A percentile compares a stretch with the other conserved stretches of the same genome.
phyloP scores from a whole-genome alignment of 805 yeast species.

The Pichia paraexigua region DNA sequence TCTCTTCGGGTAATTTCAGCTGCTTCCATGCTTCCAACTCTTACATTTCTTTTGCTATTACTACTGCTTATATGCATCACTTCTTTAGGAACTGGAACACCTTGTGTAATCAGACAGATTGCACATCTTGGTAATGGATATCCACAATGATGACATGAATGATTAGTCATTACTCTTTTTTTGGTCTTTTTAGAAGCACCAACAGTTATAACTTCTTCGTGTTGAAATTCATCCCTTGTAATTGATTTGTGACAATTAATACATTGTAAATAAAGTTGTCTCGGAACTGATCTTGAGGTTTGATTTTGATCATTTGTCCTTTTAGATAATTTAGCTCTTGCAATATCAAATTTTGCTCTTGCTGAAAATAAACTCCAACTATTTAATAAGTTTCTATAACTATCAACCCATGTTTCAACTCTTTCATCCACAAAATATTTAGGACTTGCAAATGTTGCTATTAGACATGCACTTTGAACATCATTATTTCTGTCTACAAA shows the following conservation, averaged over 20 bases:
- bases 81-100: slow-evolving; percentile 50
- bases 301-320: slow-evolving; percentile 38
- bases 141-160: slow-evolving; percentile 75
- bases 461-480: slow-evolving; percentile 83
- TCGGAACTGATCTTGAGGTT: slow-evolving; percentile 44
- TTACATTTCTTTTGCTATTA: not conserved
- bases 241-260: slow-evolving; percentile 72
- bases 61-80: slow-evolving; percentile 20
- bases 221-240: slow-evolving; percentile 26
- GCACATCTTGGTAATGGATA: slow-evolving; percentile 86
- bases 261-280: slow-evolving; percentile 79
- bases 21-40: not conserved
- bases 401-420: slow-evolving; percentile 70
- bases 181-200: not conserved
- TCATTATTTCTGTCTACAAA: slow-evolving; percentile 86
- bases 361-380: slow-evolving; percentile 74
- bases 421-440: slow-evolving; percentile 67
- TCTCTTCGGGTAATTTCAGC: not conserved
- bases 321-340: slow-evolving; percentile 56
- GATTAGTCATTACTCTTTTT: slow-evolving; percentile 12
- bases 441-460: slow-evolving; percentile 77
- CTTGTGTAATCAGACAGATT: slow-evolving; percentile 74
- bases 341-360: slow-evolving; percentile 81
- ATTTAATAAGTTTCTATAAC: slow-evolving; percentile 60
- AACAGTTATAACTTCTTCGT: not conserved